Base-by-base conservation (phyloP, 2,329 filamentous ascomycete species). In the Fusarium camptoceras region DNA sequence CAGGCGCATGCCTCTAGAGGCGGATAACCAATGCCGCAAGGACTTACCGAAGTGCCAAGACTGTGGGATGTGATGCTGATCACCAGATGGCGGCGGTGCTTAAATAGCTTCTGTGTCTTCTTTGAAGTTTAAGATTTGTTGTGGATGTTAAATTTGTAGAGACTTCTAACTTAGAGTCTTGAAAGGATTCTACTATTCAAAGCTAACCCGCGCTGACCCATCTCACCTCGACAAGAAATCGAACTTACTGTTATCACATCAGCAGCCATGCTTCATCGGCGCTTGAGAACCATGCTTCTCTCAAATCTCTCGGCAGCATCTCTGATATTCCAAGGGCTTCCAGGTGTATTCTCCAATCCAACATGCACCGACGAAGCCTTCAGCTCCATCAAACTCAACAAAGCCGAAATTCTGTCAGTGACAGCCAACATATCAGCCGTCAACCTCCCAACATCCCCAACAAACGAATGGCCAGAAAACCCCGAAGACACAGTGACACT, bases 401-500 rank as follows among this genome's bases (percentile, higher is more conserved):
- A 57, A 9, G 63, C 63, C 0, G 18, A 62, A 6, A 51, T 67
- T 4, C 4, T 62, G 3, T 57, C 63, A 0, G 41, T 67, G 16
- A 48, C 12, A 14, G 28, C 57, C 7, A 54, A 51, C 12, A 5
- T 47, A 5, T 53, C 63, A 14, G 20, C 24, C 30, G 18, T 37
- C 0, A 43, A 37, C 7, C 20, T 53, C 3, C 50, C 44, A 22
- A 16, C 25, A 10, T 18, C 2, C 0, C 62, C 64, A 1, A 62
- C 46, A 2, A 62, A 67, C 2, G 37, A 62, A 20, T 66, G 62
- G 64, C 63, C 63, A 1, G 53, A 34, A 3, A 49, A 48, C 11
- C 25, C 51, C 1, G 24, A 37, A 1, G 44, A 49, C 2, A 14
- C 34, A 0, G 28, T 54, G 4, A 22, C 25, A 1, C 42, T 63